phyloP scores from a whole-genome alignment of 2,329 filamentous ascomycete species.

The Trichophaea hybrida region DNA sequence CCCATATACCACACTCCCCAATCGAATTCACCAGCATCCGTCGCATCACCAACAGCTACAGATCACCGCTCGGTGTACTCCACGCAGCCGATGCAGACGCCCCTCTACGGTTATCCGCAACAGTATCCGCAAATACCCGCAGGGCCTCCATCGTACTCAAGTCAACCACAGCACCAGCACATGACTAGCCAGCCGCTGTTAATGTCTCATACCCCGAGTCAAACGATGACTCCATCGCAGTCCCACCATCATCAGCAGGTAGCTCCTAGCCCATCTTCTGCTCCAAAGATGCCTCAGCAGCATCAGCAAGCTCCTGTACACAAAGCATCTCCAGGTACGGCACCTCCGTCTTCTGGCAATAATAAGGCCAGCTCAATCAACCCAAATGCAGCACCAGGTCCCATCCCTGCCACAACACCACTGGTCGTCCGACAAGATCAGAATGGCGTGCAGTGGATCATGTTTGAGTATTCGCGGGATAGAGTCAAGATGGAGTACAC shows the following conservation, averaged over 20 bases:
- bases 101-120: slow-evolving; percentile 63
- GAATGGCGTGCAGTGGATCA: slow-evolving; percentile 97
- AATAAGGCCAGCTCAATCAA: slow-evolving; percentile 45
- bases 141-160: slow-evolving; percentile 43
- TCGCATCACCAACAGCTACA: slow-evolving; percentile 75
- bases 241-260: slow-evolving; percentile 22
- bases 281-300: slow-evolving; percentile 22
- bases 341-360: slow-evolving; percentile 23
- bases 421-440: slow-evolving; percentile 86
- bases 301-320: slow-evolving; percentile 25
- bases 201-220: slow-evolving; percentile 40
- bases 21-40: slow-evolving; percentile 85
- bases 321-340: slow-evolving; percentile 22
- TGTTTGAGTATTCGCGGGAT: slow-evolving; percentile 93
- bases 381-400: slow-evolving; percentile 82
- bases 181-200: slow-evolving; percentile 43
- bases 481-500: slow-evolving; percentile 99
- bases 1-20: slow-evolving; percentile 93
- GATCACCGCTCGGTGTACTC: slow-evolving; percentile 78
- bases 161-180: slow-evolving; percentile 41
- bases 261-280: slow-evolving; percentile 20
- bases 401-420: slow-evolving; percentile 91
- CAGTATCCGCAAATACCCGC: slow-evolving; percentile 38
- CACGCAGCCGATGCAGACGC: slow-evolving; percentile 61
- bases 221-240: slow-evolving; percentile 23